These are phyloP conservation scores for Diutina neorugosa DNA, from an alignment of 1,139 yeast species.

Conservation along the genomic window DNA sequence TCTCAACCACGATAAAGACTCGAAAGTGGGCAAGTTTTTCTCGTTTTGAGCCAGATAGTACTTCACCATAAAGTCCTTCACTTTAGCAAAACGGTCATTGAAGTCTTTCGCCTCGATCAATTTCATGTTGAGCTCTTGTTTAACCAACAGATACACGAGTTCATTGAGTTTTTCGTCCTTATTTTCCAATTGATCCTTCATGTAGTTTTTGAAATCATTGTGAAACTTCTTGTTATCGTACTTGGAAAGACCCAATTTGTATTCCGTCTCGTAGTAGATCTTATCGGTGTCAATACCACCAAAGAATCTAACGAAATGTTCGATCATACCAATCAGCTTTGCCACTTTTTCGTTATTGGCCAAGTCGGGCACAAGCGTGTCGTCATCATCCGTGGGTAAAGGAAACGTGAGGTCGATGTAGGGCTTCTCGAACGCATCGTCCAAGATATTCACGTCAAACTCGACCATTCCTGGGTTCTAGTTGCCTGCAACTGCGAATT, in stretches of 20 bases:
- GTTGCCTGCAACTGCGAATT: not conserved
- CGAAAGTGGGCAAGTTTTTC: conserved; percentile 25
- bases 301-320: conserved; percentile 21
- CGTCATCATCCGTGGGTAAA: conserved; percentile 25
- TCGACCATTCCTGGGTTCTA: not conserved
- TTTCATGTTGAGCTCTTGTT: conserved; percentile 29
- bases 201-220: conserved; percentile 17
- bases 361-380: conserved; percentile 14
- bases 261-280: conserved; percentile 25
- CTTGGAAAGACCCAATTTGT: conserved; percentile 24
- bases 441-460: conserved; percentile 24
- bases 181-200: conserved; percentile 22
- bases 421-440: conserved; percentile 23
- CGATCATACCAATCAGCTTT: conserved; percentile 19
- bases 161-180: conserved; percentile 26
- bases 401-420: conserved; percentile 26
- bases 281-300: conserved; percentile 15
- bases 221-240: conserved; percentile 17
- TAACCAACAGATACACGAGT: conserved; percentile 25
- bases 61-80: conserved; percentile 28
- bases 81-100: conserved; percentile 22
- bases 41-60: conserved; percentile 26
- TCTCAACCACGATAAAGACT: conserved; percentile 12
- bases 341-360: conserved; percentile 18
- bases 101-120: conserved; percentile 25